Evolutionary conservation across 306 rosid species (phyloP), one percentile per base, ranked within the genome.

Genomic region (Inga oerstediana): DNA sequence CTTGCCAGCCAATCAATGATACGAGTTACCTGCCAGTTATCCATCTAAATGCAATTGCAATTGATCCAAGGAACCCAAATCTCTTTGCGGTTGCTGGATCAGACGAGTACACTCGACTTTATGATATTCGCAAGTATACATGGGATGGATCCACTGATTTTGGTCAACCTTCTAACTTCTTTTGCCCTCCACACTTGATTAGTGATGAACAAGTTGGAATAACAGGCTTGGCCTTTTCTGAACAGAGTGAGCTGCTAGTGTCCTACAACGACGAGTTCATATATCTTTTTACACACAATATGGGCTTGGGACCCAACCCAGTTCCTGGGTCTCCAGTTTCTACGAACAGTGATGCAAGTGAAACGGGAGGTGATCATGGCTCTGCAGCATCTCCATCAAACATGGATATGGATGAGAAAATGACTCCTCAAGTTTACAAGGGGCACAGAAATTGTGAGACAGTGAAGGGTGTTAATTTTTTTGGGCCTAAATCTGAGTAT

Each of bases 181-280:
- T 89, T 80, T 94, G 99, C 83, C 97, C 99, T 74, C 85, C 88
- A 27, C 89, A 91, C 79, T 89, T 96, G 91, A 91, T 89, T 86
- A 89, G 88, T 51, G 74, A 91, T 51, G 83, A 77, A 11, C 79
- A 56, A 10, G 97, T 91, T 84, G 98, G 95, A 78, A 94, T 97
- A 88, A 97, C 98, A 51, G 97, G 99, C 85, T 83, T 96, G 96
- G 97, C 97, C 79, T 96, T 91, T 87, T 96, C 98, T 54, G 99
- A 96, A 88, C 90, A 89, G 80, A 92, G 97, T 45, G 98, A 96
- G 88, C 93, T 96, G 76, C 97, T 96, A 39, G 95, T 94, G 69
- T 91, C 99, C 48, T 96, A 94, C 89, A 94, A 79, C 72, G 88
- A 91, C 24, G 98, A 96, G 89, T 44, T 2, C 58, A 97, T 97